Evolutionary conservation across 495 filamentous ascomycete species (phyloP).

Genomic region (Diplogelasinospora grovesii): DNA sequence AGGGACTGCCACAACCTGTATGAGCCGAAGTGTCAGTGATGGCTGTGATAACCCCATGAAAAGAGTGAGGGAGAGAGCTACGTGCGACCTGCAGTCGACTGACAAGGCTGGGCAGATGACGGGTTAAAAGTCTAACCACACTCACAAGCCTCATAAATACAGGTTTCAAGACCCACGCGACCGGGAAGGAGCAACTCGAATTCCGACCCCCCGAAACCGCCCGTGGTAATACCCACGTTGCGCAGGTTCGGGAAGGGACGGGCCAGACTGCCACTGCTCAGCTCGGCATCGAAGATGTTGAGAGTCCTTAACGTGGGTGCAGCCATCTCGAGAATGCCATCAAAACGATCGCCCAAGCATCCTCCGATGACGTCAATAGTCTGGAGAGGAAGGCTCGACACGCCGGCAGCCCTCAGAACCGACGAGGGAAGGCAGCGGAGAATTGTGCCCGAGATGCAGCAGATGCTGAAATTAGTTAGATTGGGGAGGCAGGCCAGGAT

Average conservation of each 20-base stretch:
- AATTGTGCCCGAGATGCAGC: too few species aligned
- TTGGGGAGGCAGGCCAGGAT: conserved; percentile 13
- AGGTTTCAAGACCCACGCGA: conserved; percentile 11
- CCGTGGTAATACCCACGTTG: conserved; percentile 9
- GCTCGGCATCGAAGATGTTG: conserved; percentile 6
- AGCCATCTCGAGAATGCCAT: conserved; percentile 13
- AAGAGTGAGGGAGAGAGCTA: too few species aligned
- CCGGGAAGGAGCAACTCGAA: conserved; percentile 7
- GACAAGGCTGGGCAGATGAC: too few species aligned
- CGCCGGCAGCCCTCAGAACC: conserved; percentile 12
- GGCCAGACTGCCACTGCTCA: neutral
- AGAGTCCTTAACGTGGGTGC: conserved; percentile 9
- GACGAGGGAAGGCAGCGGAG: conserved; percentile 5
- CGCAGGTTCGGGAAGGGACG: conserved; percentile 10
- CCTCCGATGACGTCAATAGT: conserved; percentile 11
- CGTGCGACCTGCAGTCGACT: too few species aligned
- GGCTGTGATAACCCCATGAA: neutral
- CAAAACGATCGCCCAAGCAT: neutral
- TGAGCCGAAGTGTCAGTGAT: neutral
- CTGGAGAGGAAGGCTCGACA: conserved; percentile 7
- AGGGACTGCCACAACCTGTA: neutral
- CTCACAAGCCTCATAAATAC: conserved; percentile 12
- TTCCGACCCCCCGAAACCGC: conserved; percentile 1
- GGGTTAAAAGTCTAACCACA: neutral
- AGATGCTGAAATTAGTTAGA: conserved; percentile 5